Conservation (phyloP, 371 early-diverging fungal genomes). For the Phascolomyces articulosus region DNA sequence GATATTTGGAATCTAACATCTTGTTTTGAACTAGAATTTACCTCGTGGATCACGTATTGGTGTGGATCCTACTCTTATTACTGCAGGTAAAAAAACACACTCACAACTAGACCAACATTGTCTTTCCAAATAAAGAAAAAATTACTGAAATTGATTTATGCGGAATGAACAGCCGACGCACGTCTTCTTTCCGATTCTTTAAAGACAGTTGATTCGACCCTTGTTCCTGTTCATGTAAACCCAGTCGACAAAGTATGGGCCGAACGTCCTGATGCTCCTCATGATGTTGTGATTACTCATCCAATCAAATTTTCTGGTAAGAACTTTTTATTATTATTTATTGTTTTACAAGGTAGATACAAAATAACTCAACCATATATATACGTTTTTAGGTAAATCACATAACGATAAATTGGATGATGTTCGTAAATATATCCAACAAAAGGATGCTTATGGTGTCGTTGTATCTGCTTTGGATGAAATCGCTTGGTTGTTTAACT, state of each 20-base stretch:
- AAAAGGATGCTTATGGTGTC: constrained; percentile 67
- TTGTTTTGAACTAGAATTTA: no score
- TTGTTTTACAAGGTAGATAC: background rate
- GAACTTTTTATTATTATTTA: background rate
- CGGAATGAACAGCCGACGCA: constrained; percentile 45
- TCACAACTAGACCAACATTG: background rate
- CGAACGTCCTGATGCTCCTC: constrained; percentile 69
- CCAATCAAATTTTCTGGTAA: constrained; percentile 76
- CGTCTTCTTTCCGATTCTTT: constrained; percentile 58
- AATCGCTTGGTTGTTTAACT: constrained; percentile 96
- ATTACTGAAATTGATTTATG: background rate
- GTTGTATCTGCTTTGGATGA: constrained; percentile 92
- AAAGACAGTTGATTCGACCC: constrained; percentile 46
- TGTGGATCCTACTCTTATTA: constrained; percentile 84
- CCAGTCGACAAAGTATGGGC: constrained; percentile 88
- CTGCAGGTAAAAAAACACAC: constrained; percentile 53
- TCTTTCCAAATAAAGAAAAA: background rate
- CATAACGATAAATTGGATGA: constrained; percentile 63
- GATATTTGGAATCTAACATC: no score
- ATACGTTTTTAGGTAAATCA: constrained; percentile 73
- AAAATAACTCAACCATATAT: constrained; percentile 45
- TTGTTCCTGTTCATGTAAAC: constrained; percentile 66
- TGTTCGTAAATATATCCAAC: constrained; percentile 59
- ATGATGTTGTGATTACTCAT: constrained; percentile 66
- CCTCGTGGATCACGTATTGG: constrained; percentile 77